Base-by-base conservation (phyloP, 2,329 filamentous ascomycete species). In the Calonectria multiphialidica region DNA sequence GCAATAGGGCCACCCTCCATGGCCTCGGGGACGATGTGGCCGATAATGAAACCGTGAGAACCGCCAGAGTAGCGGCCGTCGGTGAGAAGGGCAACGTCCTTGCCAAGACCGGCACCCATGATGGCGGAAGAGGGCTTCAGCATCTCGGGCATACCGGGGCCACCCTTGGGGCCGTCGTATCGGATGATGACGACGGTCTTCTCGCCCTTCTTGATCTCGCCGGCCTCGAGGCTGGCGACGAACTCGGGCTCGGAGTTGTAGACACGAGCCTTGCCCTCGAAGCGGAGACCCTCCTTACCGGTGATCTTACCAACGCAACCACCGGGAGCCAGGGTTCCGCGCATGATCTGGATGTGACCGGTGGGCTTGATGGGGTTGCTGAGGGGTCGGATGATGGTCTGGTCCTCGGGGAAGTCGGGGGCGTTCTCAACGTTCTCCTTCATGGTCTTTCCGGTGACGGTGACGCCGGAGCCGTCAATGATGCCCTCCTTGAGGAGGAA, bases 111-210 rank as follows among this genome's bases (percentile, higher is more conserved):
- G 7, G 95, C 95, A 66, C 96, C 96, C 95, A 98, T 98, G 80
- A 98, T 94, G 62, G 95, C 95, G 0, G 94, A 95, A 66, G 91
- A 94, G n/a, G 96, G 95, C 87, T 98, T 98, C 74, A 98, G 88
- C 88, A 98, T 96, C 86, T 98, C 96, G 37, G 95, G 96, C 93
- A 98, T 98, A 70, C 96, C 96, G 1, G 96, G 96, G 0, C 96
- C 96, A 76, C 96, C 96, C 86, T 96, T 97, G 73, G 96, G 96
- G 0, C 96, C 96, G 82, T 98, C 96, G 83, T 98, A 98, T 64
- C 96, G 94, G 79, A 98, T 96, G 68, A 98, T 92, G 65, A 98
- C 90, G 35, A 98, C 96, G 1, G 96, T 93, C 84, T 98, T 97
- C 84, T 98, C 94, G 75, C 93, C 93, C 82, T 93, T 93, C 76